Base-by-base conservation (phyloP, 1,139 yeast species). In the Magnusiomyces fungicola region DNA sequence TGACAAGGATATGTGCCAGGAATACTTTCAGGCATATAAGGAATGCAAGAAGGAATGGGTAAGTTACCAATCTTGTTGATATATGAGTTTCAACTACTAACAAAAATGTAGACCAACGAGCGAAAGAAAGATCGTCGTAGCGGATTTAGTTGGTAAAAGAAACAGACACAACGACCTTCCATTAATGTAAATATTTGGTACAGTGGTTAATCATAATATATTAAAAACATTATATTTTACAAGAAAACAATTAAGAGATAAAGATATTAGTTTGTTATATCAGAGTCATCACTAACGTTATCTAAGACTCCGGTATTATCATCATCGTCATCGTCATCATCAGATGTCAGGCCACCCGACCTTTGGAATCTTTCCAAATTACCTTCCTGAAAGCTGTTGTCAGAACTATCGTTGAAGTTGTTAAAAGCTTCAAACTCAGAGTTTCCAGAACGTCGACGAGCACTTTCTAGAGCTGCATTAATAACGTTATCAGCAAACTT, bases 11-110 rank as follows among this genome's bases (percentile, higher is more conserved):
- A 79, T 79, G 53, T 92, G 98, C 65, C 78, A 76, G 55, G 95
- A 86, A 55, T 90, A 87, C 62, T 92, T 90, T 63, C 89, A 83
- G 58, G 96, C 97, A 0, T 92, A 90, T 63, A 75, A 89, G 55
- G 97, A 92, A 62, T 92, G 98, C 67, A 82, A 84, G 61, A 81
- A 81, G 62, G 95, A 84, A 60, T 90, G 96, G 82, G 63, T 70
- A 32, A 32, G 45, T 40, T 3, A 9, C 9, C 19, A 6, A 18
- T 34, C 19, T 18, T 34, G 16, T 27, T 12, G 7, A 18, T 34
- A 18, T 18, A 34, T 18, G 4, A 18, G n/a, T 5, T 34, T 34
- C 6, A 5, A 18, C n/a, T 32, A 14, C 16, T 32, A 32, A 32
- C 36, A 5, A 12, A 14, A 9, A 9, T 9, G n/a, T 14, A 34